Conservation (phyloP, 805 yeast species). For the Metschnikowia noctiluminum region DNA sequence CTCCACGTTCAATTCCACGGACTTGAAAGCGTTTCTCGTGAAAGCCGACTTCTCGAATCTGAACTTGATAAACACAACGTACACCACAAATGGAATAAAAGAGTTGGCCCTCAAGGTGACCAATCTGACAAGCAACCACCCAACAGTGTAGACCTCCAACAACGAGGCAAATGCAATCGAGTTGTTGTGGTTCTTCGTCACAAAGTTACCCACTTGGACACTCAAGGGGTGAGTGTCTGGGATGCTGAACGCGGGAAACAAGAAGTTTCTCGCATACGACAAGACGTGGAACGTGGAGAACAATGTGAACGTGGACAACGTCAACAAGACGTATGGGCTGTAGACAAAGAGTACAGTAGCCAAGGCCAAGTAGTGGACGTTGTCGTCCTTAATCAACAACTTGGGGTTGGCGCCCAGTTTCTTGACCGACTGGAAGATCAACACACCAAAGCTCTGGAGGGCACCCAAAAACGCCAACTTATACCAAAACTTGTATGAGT, state of each 20-base stretch:
- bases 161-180: conserved; percentile 39
- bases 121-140: conserved; percentile 47
- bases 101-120: conserved; percentile 61
- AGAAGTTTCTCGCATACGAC: conserved; percentile 59
- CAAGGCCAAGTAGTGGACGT: conserved; percentile 65
- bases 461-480: conserved; percentile 60
- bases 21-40: conserved; percentile 66
- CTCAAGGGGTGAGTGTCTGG: conserved; percentile 25
- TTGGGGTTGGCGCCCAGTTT: conserved; percentile 25
- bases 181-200: conserved; percentile 33
- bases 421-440: conserved; percentile 53
- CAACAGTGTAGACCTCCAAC: conserved; percentile 42
- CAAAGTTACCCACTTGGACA: conserved; percentile 39
- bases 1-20: conserved; percentile 55
- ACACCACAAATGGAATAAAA: conserved; percentile 53
- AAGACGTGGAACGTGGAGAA: conserved; percentile 82
- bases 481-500: conserved; percentile 43
- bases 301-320: conserved; percentile 69
- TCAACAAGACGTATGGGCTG: conserved; percentile 56
- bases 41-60: conserved; percentile 74
- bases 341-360: conserved; percentile 47
- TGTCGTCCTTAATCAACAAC: conserved; percentile 48
- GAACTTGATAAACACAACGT: conserved; percentile 64
- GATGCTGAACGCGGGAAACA: conserved; percentile 61
- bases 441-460: conserved; percentile 70